Evolutionary conservation across 805 yeast genomes (phyloP).

Genomic region (Sugiyamaella valdiviana): DNA sequence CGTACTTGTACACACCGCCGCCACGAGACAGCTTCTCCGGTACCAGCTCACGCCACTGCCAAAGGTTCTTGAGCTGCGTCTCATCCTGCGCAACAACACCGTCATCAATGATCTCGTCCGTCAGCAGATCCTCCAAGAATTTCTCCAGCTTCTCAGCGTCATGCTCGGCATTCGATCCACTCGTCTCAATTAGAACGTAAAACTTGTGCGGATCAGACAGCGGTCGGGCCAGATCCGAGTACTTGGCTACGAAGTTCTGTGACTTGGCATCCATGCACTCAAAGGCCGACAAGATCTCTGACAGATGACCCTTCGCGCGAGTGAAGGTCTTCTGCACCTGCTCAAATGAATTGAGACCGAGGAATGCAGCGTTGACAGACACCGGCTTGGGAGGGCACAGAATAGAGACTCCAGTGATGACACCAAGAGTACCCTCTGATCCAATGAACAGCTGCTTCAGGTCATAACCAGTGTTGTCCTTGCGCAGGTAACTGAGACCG

Average conservation of each 20-base stretch:
- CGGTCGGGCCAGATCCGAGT: conserved; percentile 60
- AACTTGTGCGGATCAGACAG: conserved; percentile 80
- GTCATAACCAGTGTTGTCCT: conserved; percentile 94
- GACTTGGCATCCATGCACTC: conserved; percentile 88
- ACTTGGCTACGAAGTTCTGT: conserved; percentile 37
- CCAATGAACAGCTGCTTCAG: conserved; percentile 90
- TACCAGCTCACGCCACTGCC: conserved; percentile 95
- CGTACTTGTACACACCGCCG: conserved; percentile 97
- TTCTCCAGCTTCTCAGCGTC: conserved; percentile 84
- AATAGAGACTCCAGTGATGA: conserved; percentile 84
- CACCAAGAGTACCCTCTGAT: conserved; percentile 86
- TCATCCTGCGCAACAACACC: conserved; percentile 97
- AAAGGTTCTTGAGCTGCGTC: conserved; percentile 70
- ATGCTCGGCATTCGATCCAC: conserved; percentile 92
- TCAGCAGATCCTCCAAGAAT: conserved; percentile 81
- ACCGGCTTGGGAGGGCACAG: conserved; percentile 86
- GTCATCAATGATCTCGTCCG: conserved; percentile 74
- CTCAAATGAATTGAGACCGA: conserved; percentile 75
- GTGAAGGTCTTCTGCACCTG: conserved; percentile 78
- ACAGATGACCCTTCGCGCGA: conserved; percentile 68
- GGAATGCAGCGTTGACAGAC: conserved; percentile 78
- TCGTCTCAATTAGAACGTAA: conserved; percentile 86
- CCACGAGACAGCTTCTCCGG: conserved; percentile 80
- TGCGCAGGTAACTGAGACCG: conserved; percentile 79
- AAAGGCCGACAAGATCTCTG: conserved; percentile 85